phyloP scores from a whole-genome alignment of 225 moss, liverwort and hornwort species.

The Ulota crispa region DNA sequence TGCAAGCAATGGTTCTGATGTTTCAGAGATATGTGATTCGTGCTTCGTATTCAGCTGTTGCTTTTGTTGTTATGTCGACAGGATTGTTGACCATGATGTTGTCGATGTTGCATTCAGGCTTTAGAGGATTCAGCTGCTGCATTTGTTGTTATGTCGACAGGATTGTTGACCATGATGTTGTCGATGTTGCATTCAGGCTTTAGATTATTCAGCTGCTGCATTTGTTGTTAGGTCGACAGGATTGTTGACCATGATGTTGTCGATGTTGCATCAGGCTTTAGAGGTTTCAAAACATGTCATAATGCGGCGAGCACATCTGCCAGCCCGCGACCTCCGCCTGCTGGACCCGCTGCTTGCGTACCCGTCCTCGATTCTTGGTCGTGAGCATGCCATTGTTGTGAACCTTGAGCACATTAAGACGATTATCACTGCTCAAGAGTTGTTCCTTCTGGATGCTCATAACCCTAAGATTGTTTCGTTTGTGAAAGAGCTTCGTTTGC shows the following conservation, averaged over 20 bases:
- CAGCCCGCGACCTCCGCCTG: constrained; percentile 53
- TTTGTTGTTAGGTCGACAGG: background rate
- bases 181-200: no score
- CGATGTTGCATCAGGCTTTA: constrained; percentile 38
- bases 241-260: background rate
- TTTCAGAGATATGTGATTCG: background rate
- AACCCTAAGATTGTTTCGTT: constrained; percentile 38
- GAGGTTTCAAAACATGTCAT: constrained; percentile 49
- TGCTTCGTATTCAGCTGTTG: background rate
- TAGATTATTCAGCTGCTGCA: background rate
- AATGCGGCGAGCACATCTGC: constrained; percentile 47
- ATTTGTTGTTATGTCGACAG: no score
- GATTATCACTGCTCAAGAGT: constrained; percentile 58
- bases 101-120: no score
- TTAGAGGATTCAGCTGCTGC: no score
- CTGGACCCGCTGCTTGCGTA: constrained; percentile 51
- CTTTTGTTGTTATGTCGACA: no score
- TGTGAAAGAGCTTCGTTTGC: constrained; percentile 39
- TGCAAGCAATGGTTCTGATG: background rate
- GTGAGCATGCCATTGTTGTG: constrained; percentile 65
- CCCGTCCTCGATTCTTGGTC: constrained; percentile 55
- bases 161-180: no score
- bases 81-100: no score
- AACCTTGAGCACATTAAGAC: constrained; percentile 65
- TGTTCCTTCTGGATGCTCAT: constrained; percentile 37